Conservation (phyloP, 805 yeast species). For the Lipomyces kockii region DNA sequence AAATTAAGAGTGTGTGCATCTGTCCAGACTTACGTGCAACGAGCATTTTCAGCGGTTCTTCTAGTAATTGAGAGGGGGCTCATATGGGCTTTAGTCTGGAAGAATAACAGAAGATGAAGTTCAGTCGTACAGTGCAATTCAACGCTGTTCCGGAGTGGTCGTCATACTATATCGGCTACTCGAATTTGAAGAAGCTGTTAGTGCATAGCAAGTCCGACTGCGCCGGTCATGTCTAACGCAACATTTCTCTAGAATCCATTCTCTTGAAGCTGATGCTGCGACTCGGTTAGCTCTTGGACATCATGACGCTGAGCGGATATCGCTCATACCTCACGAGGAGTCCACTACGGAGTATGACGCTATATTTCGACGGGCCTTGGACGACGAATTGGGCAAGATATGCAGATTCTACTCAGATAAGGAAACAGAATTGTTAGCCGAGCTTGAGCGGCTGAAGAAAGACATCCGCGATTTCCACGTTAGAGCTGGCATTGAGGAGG, state of each 20-base stretch:
- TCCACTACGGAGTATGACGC: constrained; percentile 54
- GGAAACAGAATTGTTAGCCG: constrained; percentile 60
- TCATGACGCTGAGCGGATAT: constrained; percentile 41
- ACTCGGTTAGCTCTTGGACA: constrained; percentile 38
- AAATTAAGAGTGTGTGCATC: too few species aligned
- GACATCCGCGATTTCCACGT: constrained; percentile 63
- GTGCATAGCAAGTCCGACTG: constrained; percentile 3
- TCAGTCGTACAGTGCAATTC: constrained; percentile 91
- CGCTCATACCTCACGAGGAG: constrained; percentile 42
- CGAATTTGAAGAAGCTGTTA: constrained; percentile 76
- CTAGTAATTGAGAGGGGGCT: too few species aligned
- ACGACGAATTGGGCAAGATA: constrained; percentile 75
- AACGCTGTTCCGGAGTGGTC: constrained; percentile 99
- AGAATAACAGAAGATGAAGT: constrained; percentile 65
- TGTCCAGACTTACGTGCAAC: too few species aligned
- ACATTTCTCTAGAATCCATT: constrained; percentile 57
- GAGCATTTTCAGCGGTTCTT: too few species aligned
- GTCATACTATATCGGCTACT: constrained; percentile 85
- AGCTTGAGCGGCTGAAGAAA: constrained; percentile 59
- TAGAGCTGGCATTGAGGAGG: constrained; percentile 11
- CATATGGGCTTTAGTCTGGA: background rate
- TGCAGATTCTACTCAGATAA: constrained; percentile 73
- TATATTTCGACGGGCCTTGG: constrained; percentile 72
- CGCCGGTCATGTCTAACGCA: background rate
- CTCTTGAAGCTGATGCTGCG: constrained; percentile 63